A percentile compares a stretch with the other conserved stretches of the same genome.
Evolutionary conservation across 768 basidiomycete genomes (phyloP).

Genomic region (Pseudohyphozyma bogoriensis): DNA sequence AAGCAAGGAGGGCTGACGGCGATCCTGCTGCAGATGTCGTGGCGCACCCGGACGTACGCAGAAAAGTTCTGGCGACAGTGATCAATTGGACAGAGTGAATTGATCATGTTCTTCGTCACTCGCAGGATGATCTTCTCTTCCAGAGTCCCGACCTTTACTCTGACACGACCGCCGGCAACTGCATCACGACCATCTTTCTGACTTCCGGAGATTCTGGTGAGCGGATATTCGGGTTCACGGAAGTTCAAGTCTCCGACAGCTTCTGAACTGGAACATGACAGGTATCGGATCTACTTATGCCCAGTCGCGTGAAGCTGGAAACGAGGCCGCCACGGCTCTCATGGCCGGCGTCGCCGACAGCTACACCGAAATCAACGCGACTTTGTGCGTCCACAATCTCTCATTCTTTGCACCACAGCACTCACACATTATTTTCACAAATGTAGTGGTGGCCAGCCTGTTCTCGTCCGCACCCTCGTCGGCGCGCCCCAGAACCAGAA

Average conservation of each 20-base stretch:
- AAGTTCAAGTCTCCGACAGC: too few species aligned
- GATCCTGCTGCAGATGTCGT: too few species aligned
- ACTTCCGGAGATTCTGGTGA: slow-evolving; percentile 24
- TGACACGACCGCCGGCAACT: slow-evolving; percentile 1
- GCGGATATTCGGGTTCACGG: too few species aligned
- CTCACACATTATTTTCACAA: background rate
- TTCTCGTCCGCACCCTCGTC: slow-evolving; percentile 20
- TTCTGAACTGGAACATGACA: too few species aligned
- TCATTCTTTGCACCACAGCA: background rate
- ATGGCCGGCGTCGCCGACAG: slow-evolving; percentile 25
- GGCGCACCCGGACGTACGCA: too few species aligned
- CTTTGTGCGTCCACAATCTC: background rate
- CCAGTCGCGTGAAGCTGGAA: slow-evolving; percentile 19
- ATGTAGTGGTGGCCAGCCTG: slow-evolving; percentile 18
- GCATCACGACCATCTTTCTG: slow-evolving; percentile 20
- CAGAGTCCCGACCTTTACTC: slow-evolving; percentile 8
- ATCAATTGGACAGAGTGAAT: background rate
- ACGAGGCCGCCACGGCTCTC: slow-evolving; percentile 23
- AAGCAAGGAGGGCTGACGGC: too few species aligned
- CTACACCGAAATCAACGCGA: slow-evolving; percentile 12
- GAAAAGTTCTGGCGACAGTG: too few species aligned
- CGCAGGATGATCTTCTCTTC: slow-evolving; percentile 26
- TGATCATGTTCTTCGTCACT: slow-evolving; percentile 14
- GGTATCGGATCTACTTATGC: slow-evolving; percentile 12
- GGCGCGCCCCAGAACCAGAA: slow-evolving; percentile 15